phyloP scores from a whole-genome alignment of 1,139 yeast genomes.

The Suhomyces chickasaworum region DNA sequence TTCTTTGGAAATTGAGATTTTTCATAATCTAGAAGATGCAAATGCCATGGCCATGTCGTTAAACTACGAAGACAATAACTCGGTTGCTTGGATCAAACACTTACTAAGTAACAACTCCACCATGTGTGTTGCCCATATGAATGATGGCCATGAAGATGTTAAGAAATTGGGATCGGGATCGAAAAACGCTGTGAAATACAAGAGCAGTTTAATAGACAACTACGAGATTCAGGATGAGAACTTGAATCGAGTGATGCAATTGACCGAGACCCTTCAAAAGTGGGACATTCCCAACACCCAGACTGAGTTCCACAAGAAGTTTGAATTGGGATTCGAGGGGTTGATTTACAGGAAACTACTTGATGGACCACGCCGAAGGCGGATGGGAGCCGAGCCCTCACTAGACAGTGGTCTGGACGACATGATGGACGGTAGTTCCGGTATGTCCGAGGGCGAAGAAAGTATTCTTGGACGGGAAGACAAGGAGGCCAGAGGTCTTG shows the following conservation, averaged over 20 bases:
- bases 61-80: slow-evolving; percentile 17
- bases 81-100: slow-evolving; percentile 19
- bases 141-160: neutral
- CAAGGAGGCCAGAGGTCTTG: slow-evolving; percentile 17
- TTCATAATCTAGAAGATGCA: slow-evolving; percentile 57
- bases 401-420: slow-evolving; percentile 10
- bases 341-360: slow-evolving; percentile 22
- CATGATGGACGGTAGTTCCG: slow-evolving; percentile 13
- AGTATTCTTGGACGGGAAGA: slow-evolving; percentile 27
- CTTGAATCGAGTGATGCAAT: slow-evolving; percentile 14
- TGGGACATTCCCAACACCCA: slow-evolving; percentile 12
- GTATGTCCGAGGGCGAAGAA: slow-evolving; percentile 23
- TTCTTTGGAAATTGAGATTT: slow-evolving; percentile 64
- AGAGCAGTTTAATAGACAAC: slow-evolving; percentile 13
- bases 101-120: slow-evolving; percentile 8
- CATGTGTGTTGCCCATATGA: neutral
- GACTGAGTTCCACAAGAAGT: slow-evolving; percentile 16
- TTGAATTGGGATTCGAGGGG: slow-evolving; percentile 25
- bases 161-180: neutral
- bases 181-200: slow-evolving; percentile 2
- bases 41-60: slow-evolving; percentile 28
- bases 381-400: slow-evolving; percentile 2
- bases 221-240: slow-evolving; percentile 17
- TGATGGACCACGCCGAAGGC: slow-evolving; percentile 10
- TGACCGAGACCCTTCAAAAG: slow-evolving; percentile 17